Evolutionary conservation across 176 grass and related monocot genomes (phyloP).

Genomic region (Cymbopogon citratus): DNA sequence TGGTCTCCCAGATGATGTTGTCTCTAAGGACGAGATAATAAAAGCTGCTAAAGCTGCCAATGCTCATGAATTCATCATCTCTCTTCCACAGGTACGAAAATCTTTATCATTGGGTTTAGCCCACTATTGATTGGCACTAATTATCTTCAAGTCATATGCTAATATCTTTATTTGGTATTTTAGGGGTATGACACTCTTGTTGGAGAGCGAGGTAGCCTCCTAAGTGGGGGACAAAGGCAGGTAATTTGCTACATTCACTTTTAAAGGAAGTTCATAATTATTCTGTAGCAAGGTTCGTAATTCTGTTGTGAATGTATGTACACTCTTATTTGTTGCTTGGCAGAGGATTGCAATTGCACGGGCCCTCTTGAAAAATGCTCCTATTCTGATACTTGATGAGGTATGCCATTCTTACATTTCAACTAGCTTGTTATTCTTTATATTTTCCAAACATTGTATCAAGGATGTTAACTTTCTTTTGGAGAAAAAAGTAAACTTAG

Average conservation of each 20-base stretch:
- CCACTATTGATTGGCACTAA: neutral
- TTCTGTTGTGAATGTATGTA: neutral
- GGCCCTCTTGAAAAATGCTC: slow-evolving; percentile 90
- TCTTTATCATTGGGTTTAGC: neutral
- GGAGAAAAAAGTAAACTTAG: neutral
- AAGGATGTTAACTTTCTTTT: neutral
- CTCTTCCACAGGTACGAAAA: slow-evolving; percentile 73
- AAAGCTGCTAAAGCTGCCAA: slow-evolving; percentile 98
- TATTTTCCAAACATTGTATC: neutral
- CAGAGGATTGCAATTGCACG: slow-evolving; percentile 92
- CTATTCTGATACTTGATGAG: slow-evolving; percentile 97
- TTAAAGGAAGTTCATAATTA: slow-evolving; percentile 5
- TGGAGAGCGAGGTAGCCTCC: slow-evolving; percentile 79
- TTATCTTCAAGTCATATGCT: neutral
- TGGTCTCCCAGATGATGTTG: slow-evolving; percentile 82
- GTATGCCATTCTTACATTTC: slow-evolving; percentile 36
- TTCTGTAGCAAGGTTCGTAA: neutral
- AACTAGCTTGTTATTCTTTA: neutral
- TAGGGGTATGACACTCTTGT: slow-evolving; percentile 91
- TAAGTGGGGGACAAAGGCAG: slow-evolving; percentile 98
- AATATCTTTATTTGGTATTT: slow-evolving; percentile 22
- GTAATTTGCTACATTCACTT: slow-evolving; percentile 28
- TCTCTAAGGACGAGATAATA: slow-evolving; percentile 95
- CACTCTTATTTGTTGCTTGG: slow-evolving; percentile 21
- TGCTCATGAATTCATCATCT: slow-evolving; percentile 97